phyloP scores from a whole-genome alignment of 768 basidiomycete genomes.

The Russula abietina region DNA sequence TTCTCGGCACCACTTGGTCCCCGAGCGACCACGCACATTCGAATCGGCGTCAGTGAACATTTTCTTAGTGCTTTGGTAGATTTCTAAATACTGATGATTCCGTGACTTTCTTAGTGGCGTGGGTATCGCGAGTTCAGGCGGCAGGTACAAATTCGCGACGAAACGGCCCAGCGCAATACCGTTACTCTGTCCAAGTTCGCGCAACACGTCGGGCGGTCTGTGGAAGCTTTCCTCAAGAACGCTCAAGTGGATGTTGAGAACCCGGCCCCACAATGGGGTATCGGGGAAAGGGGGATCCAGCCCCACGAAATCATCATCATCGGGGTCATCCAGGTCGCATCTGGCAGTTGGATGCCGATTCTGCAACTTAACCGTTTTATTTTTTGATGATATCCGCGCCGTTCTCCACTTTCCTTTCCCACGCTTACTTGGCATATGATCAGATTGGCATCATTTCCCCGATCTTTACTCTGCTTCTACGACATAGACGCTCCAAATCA shows the following conservation, averaged over 20 bases:
- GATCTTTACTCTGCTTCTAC: too few relatives aligned
- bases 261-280: not conserved
- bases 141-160: slow-evolving; percentile 11
- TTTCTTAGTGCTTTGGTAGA: not conserved
- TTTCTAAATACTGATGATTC: not conserved
- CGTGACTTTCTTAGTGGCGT: slow-evolving; percentile 1
- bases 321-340: slow-evolving; percentile 9
- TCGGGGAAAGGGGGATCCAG: not conserved
- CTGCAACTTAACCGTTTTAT: slow-evolving; percentile 13
- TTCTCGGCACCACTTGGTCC: not conserved
- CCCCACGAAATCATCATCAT: slow-evolving; percentile 1
- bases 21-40: slow-evolving; percentile 6
- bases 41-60: slow-evolving; percentile 8
- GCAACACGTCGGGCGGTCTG: slow-evolving; percentile 8
- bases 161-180: slow-evolving; percentile 2
- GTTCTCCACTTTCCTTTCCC: not conserved
- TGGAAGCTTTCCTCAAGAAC: slow-evolving; percentile 5
- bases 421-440: too few relatives aligned
- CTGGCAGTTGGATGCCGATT: slow-evolving; percentile 17
- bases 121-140: slow-evolving; percentile 16
- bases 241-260: not conserved
- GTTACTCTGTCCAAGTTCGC: slow-evolving; percentile 3
- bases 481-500: too few relatives aligned
- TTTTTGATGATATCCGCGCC: not conserved
- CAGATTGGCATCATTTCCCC: too few relatives aligned